A percentile compares a stretch with the other conserved stretches of the same genome.
phyloP scores from a whole-genome alignment of 345 rosid species.

The Kandelia obovata region DNA sequence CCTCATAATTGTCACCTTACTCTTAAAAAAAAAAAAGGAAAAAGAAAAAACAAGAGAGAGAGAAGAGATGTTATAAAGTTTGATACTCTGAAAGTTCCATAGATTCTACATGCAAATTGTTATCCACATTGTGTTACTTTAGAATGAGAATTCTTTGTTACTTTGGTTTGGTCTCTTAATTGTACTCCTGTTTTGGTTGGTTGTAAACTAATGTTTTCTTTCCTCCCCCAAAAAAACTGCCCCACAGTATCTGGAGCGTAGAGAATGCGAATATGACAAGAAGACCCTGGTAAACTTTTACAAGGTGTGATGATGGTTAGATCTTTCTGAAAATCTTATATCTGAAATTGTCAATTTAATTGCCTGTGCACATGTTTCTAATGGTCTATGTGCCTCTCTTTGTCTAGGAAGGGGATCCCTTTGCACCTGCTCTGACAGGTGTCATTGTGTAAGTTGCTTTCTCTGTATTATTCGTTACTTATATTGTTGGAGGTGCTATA shows the following conservation, averaged over 20 bases:
- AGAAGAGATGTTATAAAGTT: too few relatives aligned
- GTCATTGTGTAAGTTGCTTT: conserved; percentile 71
- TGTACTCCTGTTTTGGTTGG: neutral
- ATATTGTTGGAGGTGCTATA: neutral
- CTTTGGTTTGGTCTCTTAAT: neutral
- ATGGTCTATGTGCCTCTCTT: neutral
- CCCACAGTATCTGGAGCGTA: conserved; percentile 66
- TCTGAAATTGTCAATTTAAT: neutral
- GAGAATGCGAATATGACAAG: conserved; percentile 89
- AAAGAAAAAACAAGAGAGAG: too few relatives aligned
- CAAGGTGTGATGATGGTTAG: conserved; percentile 39
- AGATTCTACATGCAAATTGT: too few relatives aligned
- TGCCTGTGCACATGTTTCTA: neutral
- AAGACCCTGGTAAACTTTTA: conserved; percentile 75
- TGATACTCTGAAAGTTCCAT: too few relatives aligned
- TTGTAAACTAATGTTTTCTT: conserved; percentile 5
- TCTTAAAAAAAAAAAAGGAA: too few relatives aligned
- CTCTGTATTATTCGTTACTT: neutral
- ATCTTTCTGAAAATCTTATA: neutral
- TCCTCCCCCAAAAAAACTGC: too few relatives aligned
- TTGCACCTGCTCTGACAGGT: conserved; percentile 60
- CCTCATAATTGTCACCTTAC: too few relatives aligned
- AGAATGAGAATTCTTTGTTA: neutral
- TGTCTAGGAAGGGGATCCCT: conserved; percentile 54
- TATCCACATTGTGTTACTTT: too few relatives aligned